Evolutionary conservation across 2,329 filamentous ascomycete genomes (phyloP).

Genomic region (Colletotrichum costaricense): DNA sequence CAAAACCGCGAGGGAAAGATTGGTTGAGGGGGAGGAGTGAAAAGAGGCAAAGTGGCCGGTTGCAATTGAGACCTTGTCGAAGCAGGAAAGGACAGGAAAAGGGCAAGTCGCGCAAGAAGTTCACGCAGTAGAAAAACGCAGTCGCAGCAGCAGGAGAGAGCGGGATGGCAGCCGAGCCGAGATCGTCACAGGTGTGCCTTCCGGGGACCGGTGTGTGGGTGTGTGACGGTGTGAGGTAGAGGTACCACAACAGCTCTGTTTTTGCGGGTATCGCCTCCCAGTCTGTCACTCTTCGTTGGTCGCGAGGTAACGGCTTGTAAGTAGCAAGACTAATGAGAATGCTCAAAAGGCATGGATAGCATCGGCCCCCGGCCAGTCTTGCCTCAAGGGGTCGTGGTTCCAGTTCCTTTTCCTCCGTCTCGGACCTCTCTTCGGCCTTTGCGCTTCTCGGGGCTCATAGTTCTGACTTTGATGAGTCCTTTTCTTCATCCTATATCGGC

Average conservation of each 20-base stretch:
- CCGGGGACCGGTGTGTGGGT: slow-evolving; percentile 18
- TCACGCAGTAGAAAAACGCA: slow-evolving; percentile 20
- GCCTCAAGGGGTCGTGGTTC: not conserved
- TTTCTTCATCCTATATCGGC: slow-evolving; percentile 32
- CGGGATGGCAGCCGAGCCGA: slow-evolving; percentile 32
- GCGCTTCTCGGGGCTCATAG: not conserved
- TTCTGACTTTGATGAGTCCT: slow-evolving; percentile 24
- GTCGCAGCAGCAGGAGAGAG: slow-evolving; percentile 17
- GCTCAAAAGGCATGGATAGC: slow-evolving; percentile 13
- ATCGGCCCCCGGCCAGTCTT: slow-evolving; percentile 9
- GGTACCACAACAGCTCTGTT: slow-evolving; percentile 18
- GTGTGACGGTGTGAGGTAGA: slow-evolving; percentile 15
- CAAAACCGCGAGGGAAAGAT: not conserved
- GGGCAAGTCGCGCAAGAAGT: slow-evolving; percentile 9
- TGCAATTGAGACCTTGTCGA: slow-evolving; percentile 29
- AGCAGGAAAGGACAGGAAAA: not conserved
- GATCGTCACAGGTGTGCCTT: slow-evolving; percentile 33
- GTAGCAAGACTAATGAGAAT: slow-evolving; percentile 27
- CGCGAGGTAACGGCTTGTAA: not conserved
- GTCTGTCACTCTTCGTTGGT: not conserved
- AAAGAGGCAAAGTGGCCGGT: slow-evolving; percentile 14
- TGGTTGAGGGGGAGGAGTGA: not conserved
- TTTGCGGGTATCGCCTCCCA: not conserved
- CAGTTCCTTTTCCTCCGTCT: not conserved
- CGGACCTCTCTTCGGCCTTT: slow-evolving; percentile 31